Evolutionary conservation across 2,329 filamentous ascomycete genomes (phyloP).

Genomic region (Cladosporium colombiae): DNA sequence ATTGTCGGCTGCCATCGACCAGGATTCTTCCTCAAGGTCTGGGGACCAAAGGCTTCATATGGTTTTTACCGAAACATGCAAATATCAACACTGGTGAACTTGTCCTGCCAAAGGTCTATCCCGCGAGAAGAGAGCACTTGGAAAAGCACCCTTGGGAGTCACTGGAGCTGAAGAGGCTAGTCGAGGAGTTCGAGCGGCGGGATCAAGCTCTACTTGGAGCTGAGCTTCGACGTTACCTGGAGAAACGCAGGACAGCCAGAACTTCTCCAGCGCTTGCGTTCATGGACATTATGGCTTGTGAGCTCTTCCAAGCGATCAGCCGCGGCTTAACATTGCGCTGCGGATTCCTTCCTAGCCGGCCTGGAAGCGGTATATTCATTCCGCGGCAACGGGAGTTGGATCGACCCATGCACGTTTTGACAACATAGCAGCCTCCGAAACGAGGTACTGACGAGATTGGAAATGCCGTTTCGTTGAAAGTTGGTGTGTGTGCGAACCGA

Average conservation of each 20-base stretch:
- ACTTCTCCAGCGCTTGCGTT: background rate
- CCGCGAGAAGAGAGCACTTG: constrained; percentile 7
- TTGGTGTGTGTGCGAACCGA: background rate
- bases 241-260: background rate
- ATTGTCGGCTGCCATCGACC: background rate
- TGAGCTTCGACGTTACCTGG: constrained; percentile 1
- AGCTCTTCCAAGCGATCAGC: constrained; percentile 10
- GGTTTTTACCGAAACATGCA: background rate
- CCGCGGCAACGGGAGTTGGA: background rate
- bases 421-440: constrained; percentile 1
- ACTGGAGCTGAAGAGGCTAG: constrained; percentile 1
- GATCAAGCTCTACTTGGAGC: background rate
- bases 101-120: constrained; percentile 1
- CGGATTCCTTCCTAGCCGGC: background rate
- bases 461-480: background rate
- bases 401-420: constrained; percentile 2
- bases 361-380: constrained; percentile 1
- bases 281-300: constrained; percentile 8
- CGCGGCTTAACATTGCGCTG: background rate
- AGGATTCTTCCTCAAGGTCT: background rate
- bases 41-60: background rate
- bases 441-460: background rate
- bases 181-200: constrained; percentile 4
- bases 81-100: constrained; percentile 6
- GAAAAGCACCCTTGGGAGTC: constrained; percentile 2